These are phyloP conservation scores for Erythrobasidium yunnanense DNA, from an alignment of 768 basidiomycete genomes.

Conservation along the genomic window DNA sequence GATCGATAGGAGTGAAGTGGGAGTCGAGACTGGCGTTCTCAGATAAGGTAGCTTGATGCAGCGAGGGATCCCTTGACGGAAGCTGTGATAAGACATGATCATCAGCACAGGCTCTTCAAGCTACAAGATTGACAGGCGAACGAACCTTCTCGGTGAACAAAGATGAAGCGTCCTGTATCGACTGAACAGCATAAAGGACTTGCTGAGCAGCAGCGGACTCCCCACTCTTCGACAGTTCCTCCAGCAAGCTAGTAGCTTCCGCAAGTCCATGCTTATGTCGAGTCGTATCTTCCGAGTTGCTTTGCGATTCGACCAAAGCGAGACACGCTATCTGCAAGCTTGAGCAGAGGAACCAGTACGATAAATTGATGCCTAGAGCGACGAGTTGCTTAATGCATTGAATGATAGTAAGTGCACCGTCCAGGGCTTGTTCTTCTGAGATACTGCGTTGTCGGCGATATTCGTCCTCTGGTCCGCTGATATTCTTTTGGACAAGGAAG, in stretches of 20 bases:
- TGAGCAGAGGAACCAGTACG: background rate
- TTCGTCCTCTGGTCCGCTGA: background rate
- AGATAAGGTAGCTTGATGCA: too few relatives aligned
- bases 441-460: background rate
- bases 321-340: background rate
- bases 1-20: background rate
- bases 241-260: background rate
- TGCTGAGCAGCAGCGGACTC: background rate
- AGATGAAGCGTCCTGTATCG: background rate
- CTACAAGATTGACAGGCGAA: too few relatives aligned
- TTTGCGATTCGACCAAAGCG: background rate
- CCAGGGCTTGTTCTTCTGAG: background rate
- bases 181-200: background rate
- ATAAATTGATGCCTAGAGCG: background rate
- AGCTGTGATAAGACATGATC: too few relatives aligned
- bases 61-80: too few relatives aligned
- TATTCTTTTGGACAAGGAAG: background rate
- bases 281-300: background rate
- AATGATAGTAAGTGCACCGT: background rate
- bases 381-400: background rate
- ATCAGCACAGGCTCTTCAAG: too few relatives aligned
- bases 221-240: background rate
- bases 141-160: too few relatives aligned
- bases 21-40: background rate
- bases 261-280: background rate